Percentiles rank a stretch among this genome's conserved stretches.
Conservation (phyloP, 768 basidiomycete genomes). For the Sistotremastrum suecicum region DNA sequence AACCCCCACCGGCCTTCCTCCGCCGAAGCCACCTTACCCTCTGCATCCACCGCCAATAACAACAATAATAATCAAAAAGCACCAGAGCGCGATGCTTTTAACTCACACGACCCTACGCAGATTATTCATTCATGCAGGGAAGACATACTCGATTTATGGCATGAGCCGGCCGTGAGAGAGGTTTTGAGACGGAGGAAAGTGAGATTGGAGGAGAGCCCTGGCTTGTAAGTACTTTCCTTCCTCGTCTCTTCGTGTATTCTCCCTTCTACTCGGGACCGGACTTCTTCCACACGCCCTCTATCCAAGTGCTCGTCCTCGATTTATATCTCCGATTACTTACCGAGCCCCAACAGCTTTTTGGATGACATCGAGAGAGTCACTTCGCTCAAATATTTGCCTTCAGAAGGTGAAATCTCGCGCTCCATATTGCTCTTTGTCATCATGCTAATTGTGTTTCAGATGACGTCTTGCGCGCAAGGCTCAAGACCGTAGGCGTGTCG, state of each 20-base stretch:
- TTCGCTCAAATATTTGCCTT: constrained; percentile 27
- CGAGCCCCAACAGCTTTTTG: constrained; percentile 23
- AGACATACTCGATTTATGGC: constrained; percentile 34
- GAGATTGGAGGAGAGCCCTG: constrained; percentile 34
- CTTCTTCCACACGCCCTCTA: neutral
- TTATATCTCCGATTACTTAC: too few species aligned
- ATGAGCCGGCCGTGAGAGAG: constrained; percentile 26
- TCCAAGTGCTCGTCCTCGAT: neutral
- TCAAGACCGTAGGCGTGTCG: constrained; percentile 56
- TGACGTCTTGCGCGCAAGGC: constrained; percentile 35
- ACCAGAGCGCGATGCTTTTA: neutral
- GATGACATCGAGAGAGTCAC: constrained; percentile 38
- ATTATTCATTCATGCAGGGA: constrained; percentile 22
- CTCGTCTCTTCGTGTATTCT: neutral
- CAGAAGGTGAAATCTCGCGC: constrained; percentile 23
- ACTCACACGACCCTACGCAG: constrained; percentile 14
- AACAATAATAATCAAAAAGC: too few species aligned
- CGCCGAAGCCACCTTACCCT: too few species aligned
- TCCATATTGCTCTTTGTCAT: neutral
- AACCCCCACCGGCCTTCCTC: too few species aligned
- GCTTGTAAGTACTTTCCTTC: constrained; percentile 24
- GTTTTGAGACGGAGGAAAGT: constrained; percentile 30
- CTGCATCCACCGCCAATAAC: too few species aligned
- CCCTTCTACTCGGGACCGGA: neutral
- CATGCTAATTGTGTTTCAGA: constrained; percentile 16